phyloP scores from a whole-genome alignment of 768 basidiomycete genomes.

The Pseudohyphozyma bogoriensis region DNA sequence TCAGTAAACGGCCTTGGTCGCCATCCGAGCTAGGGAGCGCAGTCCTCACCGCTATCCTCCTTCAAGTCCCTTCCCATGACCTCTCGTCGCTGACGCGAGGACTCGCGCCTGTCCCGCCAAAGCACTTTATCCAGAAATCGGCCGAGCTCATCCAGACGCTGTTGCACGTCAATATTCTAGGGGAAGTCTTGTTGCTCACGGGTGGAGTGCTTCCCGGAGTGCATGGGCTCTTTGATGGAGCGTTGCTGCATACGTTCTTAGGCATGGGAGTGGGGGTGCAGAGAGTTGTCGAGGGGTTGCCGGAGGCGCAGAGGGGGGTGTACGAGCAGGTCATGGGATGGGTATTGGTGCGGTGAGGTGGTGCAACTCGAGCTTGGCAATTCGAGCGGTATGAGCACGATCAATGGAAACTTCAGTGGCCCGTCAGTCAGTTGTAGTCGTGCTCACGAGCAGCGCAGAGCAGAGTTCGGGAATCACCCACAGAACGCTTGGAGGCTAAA shows the following conservation, averaged over 20 bases:
- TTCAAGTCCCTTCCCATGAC: not conserved
- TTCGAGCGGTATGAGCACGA: too few species aligned
- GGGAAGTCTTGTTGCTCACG: not conserved
- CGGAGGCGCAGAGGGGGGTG: not conserved
- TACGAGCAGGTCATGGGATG: too few species aligned
- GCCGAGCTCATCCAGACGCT: conserved; percentile 10
- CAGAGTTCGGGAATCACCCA: too few species aligned
- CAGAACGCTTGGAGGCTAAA: too few species aligned
- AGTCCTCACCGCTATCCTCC: conserved; percentile 7
- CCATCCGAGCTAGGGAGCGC: not conserved
- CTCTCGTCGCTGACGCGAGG: too few species aligned
- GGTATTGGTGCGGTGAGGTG: too few species aligned
- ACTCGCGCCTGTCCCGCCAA: not conserved
- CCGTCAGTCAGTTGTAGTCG: too few species aligned
- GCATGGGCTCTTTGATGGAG: conserved; percentile 4
- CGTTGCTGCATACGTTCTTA: not conserved
- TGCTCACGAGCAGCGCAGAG: too few species aligned
- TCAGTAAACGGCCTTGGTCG: conserved; percentile 2
- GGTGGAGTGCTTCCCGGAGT: not conserved
- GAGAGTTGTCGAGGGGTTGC: not conserved
- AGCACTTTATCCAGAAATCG: not conserved
- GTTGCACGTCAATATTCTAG: not conserved
- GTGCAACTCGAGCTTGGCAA: too few species aligned
- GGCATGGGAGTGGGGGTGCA: not conserved
- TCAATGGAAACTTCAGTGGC: too few species aligned